phyloP scores from a whole-genome alignment of 495 filamentous ascomycete species.

The Penicillium lividum region DNA sequence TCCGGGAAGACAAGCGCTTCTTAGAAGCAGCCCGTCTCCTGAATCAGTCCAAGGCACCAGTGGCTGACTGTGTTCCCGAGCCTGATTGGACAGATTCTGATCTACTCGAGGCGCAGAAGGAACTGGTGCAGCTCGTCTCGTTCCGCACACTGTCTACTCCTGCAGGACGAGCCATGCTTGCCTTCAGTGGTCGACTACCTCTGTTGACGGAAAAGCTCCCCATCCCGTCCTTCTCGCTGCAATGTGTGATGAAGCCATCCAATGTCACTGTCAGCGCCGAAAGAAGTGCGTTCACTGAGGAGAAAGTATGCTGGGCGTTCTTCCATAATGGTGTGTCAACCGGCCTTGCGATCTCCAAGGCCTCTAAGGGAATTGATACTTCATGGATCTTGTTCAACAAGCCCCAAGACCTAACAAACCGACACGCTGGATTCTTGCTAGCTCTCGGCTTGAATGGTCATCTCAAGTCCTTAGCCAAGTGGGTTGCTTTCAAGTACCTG shows the following conservation, averaged over 20 bases:
- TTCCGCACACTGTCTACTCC: constrained; percentile 85
- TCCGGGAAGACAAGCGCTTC: constrained; percentile 86
- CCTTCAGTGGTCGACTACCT: constrained; percentile 79
- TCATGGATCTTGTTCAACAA: constrained; percentile 99
- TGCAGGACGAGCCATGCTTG: constrained; percentile 77
- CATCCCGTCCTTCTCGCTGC: constrained; percentile 82
- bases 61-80: constrained; percentile 73
- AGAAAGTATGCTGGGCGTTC: constrained; percentile 97
- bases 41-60: constrained; percentile 71
- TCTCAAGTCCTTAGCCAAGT: constrained; percentile 88
- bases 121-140: constrained; percentile 78
- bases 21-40: constrained; percentile 77
- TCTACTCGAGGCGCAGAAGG: constrained; percentile 91
- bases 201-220: constrained; percentile 87
- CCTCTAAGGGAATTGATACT: constrained; percentile 92
- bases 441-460: constrained; percentile 95
- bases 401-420: constrained; percentile 84
- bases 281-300: constrained; percentile 78
- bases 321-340: constrained; percentile 94
- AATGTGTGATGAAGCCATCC: constrained; percentile 85
- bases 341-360: constrained; percentile 83
- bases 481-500: constrained; percentile 97
- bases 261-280: constrained; percentile 89
- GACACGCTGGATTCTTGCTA: constrained; percentile 90
- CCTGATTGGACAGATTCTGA: constrained; percentile 81